Base-by-base conservation (phyloP, 1,139 yeast species). In the Yamadazyma songkhlaensis region DNA sequence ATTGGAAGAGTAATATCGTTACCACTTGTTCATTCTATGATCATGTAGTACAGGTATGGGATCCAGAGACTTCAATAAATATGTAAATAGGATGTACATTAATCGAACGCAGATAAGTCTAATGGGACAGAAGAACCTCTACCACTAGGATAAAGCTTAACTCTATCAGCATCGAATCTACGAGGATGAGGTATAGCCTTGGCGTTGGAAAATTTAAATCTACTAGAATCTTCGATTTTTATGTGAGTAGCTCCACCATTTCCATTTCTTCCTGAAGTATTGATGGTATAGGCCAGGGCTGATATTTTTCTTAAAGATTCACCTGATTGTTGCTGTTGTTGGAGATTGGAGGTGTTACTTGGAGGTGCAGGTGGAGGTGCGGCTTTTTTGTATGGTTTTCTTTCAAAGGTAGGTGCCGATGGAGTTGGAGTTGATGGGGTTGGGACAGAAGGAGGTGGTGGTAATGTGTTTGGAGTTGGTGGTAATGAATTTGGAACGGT, bases 1-100 rank as follows among this genome's bases (percentile, higher is more conserved):
- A 86, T 54, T 89, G 97, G 96, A 64, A 74, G 9, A 66, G 67
- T 12, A 77, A 74, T 5, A 54, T 57, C 1, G 73, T 84, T 3
- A 82, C 79, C 3, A 89, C 96, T 1, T 89, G 97, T 55, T 87
- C 96, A 38, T 92, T 92, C 57, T 92, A 92, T 61, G 98, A 92
- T 58, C 76, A 77, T 42, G 78, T 84, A 17, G 75, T 90, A 2
- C 95, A 88, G 49, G 57, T 73, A 25, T 90, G 97, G 97, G 50
- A 57, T n/a, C 57, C 53, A 10, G 9, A n/a, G 13, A 12, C 14
- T 13, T 25, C 12, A 27, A 13, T 13, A 15, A 5, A 27, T 13
- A 27, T 15, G 10, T 13, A 13, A 12, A n/a, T 12, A 12, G 14
- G 6, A 27, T 25, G 11, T n/a, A 7, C 8, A 25, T 34, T 41